Conservation (phyloP, 805 yeast species). For the Scheffersomyces stipitis region DNA sequence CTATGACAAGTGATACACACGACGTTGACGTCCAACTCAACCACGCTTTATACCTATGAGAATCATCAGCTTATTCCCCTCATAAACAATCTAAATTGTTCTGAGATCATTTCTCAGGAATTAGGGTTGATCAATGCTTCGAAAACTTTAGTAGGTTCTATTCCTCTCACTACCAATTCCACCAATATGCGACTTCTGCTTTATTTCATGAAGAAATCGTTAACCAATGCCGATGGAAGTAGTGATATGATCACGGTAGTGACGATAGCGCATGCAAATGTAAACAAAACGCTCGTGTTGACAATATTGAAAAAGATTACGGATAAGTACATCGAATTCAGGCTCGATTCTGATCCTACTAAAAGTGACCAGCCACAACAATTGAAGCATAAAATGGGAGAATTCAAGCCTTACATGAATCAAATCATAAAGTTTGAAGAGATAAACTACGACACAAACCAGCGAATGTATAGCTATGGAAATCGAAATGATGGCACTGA, state of each 20-base stretch:
- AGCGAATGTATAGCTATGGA: slow-evolving; percentile 34
- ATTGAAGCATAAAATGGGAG: slow-evolving; percentile 36
- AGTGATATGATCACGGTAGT: slow-evolving; percentile 54
- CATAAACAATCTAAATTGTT: slow-evolving; percentile 47
- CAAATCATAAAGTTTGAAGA: slow-evolving; percentile 59
- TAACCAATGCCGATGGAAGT: slow-evolving; percentile 41
- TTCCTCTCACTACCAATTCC: slow-evolving; percentile 26
- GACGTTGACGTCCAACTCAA: slow-evolving; percentile 53
- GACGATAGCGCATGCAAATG: slow-evolving; percentile 43
- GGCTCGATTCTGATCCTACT: slow-evolving; percentile 16
- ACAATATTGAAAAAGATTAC: slow-evolving; percentile 50
- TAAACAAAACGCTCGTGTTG: slow-evolving; percentile 47
- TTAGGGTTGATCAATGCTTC: slow-evolving; percentile 54
- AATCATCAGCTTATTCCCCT: slow-evolving; percentile 42
- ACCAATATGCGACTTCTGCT: slow-evolving; percentile 33
- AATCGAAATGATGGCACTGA: slow-evolving; percentile 20
- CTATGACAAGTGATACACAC: slow-evolving; percentile 42
- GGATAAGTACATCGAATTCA: slow-evolving; percentile 48
- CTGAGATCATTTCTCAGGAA: slow-evolving; percentile 55
- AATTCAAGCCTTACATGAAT: slow-evolving; percentile 55
- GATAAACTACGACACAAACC: slow-evolving; percentile 39
- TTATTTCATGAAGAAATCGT: slow-evolving; percentile 49
- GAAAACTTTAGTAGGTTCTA: slow-evolving; percentile 39
- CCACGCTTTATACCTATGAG: slow-evolving; percentile 60
- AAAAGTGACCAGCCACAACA: slow-evolving; percentile 3